Percentiles rank a stretch among this genome's conserved stretches.
phyloP scores from a whole-genome alignment of 2,329 filamentous ascomycete species.

The Paecilomyces niveus region DNA sequence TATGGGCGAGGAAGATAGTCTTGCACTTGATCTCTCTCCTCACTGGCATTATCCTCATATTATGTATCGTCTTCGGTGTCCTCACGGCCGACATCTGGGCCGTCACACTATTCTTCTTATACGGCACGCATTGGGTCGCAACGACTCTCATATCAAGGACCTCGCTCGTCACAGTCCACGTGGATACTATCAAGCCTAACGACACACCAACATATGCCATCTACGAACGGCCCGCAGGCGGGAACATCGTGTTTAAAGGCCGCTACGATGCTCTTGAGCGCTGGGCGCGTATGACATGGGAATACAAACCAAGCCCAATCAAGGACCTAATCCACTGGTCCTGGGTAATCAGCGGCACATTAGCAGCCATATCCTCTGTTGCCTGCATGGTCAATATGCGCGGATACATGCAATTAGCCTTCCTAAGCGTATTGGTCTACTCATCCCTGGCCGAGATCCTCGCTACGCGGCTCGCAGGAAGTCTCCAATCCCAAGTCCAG shows the following conservation, averaged over 20 bases:
- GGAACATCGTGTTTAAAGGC: slow-evolving; percentile 26
- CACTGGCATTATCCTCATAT: slow-evolving; percentile 17
- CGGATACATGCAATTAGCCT: slow-evolving; percentile 21
- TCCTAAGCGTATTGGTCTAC: slow-evolving; percentile 20
- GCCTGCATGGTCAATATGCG: slow-evolving; percentile 30
- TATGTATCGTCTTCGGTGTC: slow-evolving; percentile 17
- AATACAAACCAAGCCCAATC: slow-evolving; percentile 13
- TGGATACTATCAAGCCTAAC: slow-evolving; percentile 9
- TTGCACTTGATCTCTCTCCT: slow-evolving; percentile 15
- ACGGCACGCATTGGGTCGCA: slow-evolving; percentile 21
- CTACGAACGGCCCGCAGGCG: slow-evolving; percentile 23
- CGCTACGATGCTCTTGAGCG: slow-evolving; percentile 18
- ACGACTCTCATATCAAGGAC: slow-evolving; percentile 17
- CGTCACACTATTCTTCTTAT: slow-evolving; percentile 20
- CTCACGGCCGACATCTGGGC: slow-evolving; percentile 24
- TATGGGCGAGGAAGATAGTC: slow-evolving; percentile 7
- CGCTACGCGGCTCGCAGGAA: slow-evolving; percentile 18
- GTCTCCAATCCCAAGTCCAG: slow-evolving; percentile 14
- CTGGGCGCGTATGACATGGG: slow-evolving; percentile 24
- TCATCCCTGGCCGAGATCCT: slow-evolving; percentile 21
- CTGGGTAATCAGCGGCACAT: slow-evolving; percentile 19
- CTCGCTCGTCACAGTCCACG: slow-evolving; percentile 14
- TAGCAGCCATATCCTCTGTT: slow-evolving; percentile 20
- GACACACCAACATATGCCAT: slow-evolving; percentile 17
- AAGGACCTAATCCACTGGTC: slow-evolving; percentile 20